Conservation (phyloP, 176 grass and related monocot species). For the Ensete ventricosum region DNA sequence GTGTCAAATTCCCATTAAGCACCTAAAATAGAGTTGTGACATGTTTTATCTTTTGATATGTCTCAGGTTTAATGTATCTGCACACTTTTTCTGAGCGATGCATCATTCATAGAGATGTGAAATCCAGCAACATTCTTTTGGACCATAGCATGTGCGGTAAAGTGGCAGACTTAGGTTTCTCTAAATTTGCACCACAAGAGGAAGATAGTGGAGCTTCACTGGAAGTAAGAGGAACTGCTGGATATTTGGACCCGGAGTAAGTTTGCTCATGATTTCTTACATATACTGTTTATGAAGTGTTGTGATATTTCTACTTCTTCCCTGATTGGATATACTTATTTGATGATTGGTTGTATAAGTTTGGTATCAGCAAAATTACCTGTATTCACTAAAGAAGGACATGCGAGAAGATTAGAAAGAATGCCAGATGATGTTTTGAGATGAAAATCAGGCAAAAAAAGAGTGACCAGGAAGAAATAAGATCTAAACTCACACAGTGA, state of each 20-base stretch:
- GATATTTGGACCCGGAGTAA: constrained; percentile 80
- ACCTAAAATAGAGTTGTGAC: neutral
- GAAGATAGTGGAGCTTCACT: constrained; percentile 58
- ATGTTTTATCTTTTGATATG: constrained; percentile 1
- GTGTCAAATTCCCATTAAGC: neutral
- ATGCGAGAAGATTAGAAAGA: too few relatives aligned
- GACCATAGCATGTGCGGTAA: constrained; percentile 74
- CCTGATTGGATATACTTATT: neutral
- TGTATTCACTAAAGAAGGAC: too few relatives aligned
- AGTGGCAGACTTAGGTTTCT: constrained; percentile 60
- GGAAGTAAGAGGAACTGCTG: constrained; percentile 73
- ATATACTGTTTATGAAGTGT: neutral
- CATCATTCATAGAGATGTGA: constrained; percentile 73
- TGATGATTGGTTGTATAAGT: neutral
- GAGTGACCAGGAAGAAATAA: too few relatives aligned
- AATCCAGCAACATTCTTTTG: constrained; percentile 74
- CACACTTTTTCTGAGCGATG: constrained; percentile 50
- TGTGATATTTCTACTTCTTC: neutral
- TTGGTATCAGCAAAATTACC: neutral
- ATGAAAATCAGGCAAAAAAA: too few relatives aligned
- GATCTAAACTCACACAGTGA: too few relatives aligned
- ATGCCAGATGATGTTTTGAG: too few relatives aligned
- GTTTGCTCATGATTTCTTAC: constrained; percentile 18
- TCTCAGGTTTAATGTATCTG: constrained; percentile 47
- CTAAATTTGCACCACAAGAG: constrained; percentile 68